These are phyloP conservation scores for Claviceps digitariae DNA, from an alignment of 2,329 filamentous ascomycete species.

Conservation along the genomic window DNA sequence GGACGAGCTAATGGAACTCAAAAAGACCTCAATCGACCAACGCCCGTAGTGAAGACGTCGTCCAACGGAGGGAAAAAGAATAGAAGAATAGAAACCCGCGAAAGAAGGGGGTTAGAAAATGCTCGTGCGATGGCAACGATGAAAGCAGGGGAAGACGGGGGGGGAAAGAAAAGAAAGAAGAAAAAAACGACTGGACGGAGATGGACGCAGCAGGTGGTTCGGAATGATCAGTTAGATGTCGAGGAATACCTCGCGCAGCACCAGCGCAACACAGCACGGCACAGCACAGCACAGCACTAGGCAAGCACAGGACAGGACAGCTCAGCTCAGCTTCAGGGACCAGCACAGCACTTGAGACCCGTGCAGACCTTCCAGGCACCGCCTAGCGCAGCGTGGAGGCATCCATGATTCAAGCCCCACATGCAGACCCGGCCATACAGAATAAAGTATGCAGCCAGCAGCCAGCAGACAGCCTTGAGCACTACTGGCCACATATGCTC, in stretches of 20 bases:
- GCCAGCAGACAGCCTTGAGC: no score
- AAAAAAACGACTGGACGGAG: no score
- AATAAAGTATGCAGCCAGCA: no score
- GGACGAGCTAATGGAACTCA: constrained; percentile 24
- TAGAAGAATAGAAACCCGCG: constrained; percentile 6
- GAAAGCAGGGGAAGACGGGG: constrained; percentile 7
- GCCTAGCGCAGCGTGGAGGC: no score
- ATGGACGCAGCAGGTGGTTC: not conserved
- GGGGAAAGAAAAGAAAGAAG: constrained; percentile 3
- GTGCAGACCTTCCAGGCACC: no score
- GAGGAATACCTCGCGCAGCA: not conserved
- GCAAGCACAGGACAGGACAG: not conserved
- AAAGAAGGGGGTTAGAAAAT: constrained; percentile 7
- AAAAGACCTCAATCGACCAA: constrained; percentile 9
- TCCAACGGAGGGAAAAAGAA: constrained; percentile 12
- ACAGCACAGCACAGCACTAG: no score
- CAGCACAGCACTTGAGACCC: no score
- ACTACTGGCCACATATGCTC: no score
- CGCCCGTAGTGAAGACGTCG: constrained; percentile 11
- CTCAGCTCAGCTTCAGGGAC: no score
- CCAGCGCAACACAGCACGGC: not conserved
- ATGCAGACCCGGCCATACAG: no score
- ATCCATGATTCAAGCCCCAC: no score
- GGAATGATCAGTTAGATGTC: not conserved
- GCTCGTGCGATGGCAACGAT: constrained; percentile 11